Evolutionary conservation across 257 asterid genomes (phyloP), one percentile per base, ranked within the genome.

Genomic region (Lycium ferocissimum): DNA sequence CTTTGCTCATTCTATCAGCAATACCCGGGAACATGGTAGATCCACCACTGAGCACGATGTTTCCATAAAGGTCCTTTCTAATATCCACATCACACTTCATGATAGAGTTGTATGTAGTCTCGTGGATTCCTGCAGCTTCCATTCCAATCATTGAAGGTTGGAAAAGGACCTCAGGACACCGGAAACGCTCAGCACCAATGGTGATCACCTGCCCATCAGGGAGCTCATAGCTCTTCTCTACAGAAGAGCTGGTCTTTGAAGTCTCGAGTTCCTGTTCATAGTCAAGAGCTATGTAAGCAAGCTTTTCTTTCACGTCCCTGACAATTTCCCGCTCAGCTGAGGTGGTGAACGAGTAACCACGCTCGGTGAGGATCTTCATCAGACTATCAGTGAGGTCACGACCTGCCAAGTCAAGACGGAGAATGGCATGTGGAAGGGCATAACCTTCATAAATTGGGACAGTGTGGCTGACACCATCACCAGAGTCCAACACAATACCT

Each of bases 161-260:
- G 90, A 89, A 89, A 78, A 89, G 92, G 38, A 89, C 92, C 83
- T 89, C 92, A 37, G 92, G 90, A 83, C 92, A 89, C 53, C 90
- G 83, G 90, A 89, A 89, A 17, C 90, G 89, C 84, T 89, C 92
- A 73, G 80, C 66, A 8, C 90, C 92, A 57, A 89, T 88, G 73
- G 92, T 89, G 84, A 89, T 89, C 69, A 89, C 87, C 85, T 89
- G 90, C 22, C 92, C 92, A 79, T 89, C 92, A 3, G 92, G 90
- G n/a, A 89, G 85, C 81, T 89, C 92, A 35, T 88, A 89, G 84
- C 86, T 89, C 89, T 86, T 88, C 87, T 89, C 92, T 7, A 83
- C 87, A 22, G 89, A 79, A 83, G 90, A 87, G 86, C 88, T 87
- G 35, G 89, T 89, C 85, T 89, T 89, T 38, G 90, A 51, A 35